Evolutionary conservation across 352 stramenopile species (phyloP), one percentile per base, ranked within the genome.

Genomic region (Chrysophaeum taylorii): DNA sequence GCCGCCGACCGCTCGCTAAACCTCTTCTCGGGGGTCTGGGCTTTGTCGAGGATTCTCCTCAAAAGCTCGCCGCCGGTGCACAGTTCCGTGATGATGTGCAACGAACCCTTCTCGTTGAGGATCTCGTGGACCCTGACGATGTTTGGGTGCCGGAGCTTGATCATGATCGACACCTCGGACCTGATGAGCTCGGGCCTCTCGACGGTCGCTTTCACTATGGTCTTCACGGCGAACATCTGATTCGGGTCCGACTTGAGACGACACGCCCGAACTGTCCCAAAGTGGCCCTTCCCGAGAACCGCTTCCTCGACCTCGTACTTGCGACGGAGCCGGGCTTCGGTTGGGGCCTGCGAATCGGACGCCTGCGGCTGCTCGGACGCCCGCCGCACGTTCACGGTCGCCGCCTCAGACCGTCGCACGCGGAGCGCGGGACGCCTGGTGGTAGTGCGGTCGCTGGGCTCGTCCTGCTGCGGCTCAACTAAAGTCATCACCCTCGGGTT

Each of bases 61-160:
- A 94, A 94, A 36, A 94, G 84, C 72, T 94, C 88, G 62, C 88
- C 62, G 41, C 62, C 45, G 12, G 2, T 7, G 29, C 41, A 60
- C 7, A 60, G 62, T 72, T 94, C 88, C 87, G 93, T 93, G 73
- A 94, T 86, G 81, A 95, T 91, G 82, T 94, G 93, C 42, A 94
- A 91, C 29, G 84, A 90, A 68, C 90, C 89, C 36, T 87, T 81
- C 68, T 81, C 90, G 77, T 93, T 86, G 71, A 92, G 92, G 16
- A 94, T 83, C 54, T 94, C 85, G 33, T 81, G 80, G n/a, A 94
- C 76, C 43, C 82, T 79, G 62, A 94, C 86, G 57, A 94, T 92
- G 73, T 94, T 93, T 2, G 77, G 70, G 74, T 94, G 88, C 29
- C 90, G 77, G 54, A 92, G 79, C 27, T 7, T 25, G 27, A 2